Percentiles rank a stretch among this genome's conserved stretches.
Conservation (phyloP, 805 yeast genomes). For the Yarrowia sp. region DNA sequence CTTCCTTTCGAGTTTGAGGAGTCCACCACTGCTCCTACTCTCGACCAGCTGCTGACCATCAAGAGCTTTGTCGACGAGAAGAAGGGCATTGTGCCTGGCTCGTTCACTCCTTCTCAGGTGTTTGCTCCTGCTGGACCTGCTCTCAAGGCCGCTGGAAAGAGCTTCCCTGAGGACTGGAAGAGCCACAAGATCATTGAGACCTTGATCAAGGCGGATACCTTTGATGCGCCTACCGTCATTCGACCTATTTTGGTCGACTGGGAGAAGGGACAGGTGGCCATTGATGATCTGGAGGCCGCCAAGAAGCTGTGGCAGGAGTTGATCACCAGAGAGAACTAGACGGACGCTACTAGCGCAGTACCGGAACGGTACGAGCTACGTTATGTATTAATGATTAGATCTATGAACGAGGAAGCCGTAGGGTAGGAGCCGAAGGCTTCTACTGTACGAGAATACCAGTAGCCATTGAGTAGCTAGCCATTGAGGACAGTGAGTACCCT, state of each 20-base stretch:
- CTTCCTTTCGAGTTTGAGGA: conserved; percentile 16
- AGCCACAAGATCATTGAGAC: conserved; percentile 12
- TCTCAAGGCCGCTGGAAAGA: neutral
- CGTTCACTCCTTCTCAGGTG: neutral
- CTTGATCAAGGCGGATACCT: conserved; percentile 10
- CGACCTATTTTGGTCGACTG: conserved; percentile 61
- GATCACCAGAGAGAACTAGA: conserved; percentile 21
- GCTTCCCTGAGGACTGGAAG: conserved; percentile 25
- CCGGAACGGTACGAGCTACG: neutral
- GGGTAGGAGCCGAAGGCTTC: too few species aligned
- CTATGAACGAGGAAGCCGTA: neutral
- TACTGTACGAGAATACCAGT: too few species aligned
- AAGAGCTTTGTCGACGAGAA: conserved; percentile 18
- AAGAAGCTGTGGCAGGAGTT: conserved; percentile 43
- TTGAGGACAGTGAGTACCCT: too few species aligned
- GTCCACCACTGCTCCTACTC: conserved; percentile 2
- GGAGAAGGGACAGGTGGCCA: conserved; percentile 56
- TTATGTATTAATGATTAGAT: neutral
- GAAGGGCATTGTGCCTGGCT: conserved; percentile 17
- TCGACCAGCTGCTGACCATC: conserved; percentile 25
- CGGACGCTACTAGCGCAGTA: neutral
- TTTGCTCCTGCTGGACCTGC: conserved; percentile 21
- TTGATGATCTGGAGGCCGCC: conserved; percentile 46
- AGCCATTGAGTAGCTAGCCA: too few species aligned
- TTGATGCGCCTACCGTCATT: conserved; percentile 31